A percentile compares a stretch with the other conserved stretches of the same genome.
These are phyloP conservation scores for Fusarium irregulare DNA, from an alignment of 2,329 filamentous ascomycete genomes.

Conservation along the genomic window DNA sequence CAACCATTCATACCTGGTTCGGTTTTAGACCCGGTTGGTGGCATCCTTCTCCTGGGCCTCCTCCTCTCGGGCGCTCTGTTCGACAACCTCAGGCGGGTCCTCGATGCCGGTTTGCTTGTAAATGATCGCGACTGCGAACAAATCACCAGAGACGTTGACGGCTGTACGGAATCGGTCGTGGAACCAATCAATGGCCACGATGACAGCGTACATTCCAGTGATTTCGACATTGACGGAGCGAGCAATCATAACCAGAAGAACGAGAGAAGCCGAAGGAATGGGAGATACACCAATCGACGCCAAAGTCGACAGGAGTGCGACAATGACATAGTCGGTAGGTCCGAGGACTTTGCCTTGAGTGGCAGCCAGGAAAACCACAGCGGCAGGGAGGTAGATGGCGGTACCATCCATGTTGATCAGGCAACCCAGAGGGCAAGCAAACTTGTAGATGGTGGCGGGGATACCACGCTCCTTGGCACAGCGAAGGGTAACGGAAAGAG, in stretches of 20 bases:
- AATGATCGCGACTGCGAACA: constrained; percentile 50
- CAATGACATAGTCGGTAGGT: constrained; percentile 60
- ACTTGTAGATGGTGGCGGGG: constrained; percentile 58
- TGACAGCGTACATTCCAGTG: constrained; percentile 63
- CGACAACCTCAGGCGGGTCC: constrained; percentile 34
- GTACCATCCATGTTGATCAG: constrained; percentile 66
- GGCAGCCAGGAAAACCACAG: constrained; percentile 63
- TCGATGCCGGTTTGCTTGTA: constrained; percentile 44
- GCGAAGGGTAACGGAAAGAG: constrained; percentile 61
- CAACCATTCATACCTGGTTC: not conserved
- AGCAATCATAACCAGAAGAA: constrained; percentile 64
- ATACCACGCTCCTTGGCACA: constrained; percentile 54
- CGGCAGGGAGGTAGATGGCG: constrained; percentile 66
- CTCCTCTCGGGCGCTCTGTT: constrained; percentile 15
- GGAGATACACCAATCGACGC: constrained; percentile 66
- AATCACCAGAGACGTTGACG: constrained; percentile 63
- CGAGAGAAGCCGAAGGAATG: constrained; percentile 63
- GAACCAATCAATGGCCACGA: constrained; percentile 67
- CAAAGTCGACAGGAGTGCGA: constrained; percentile 61
- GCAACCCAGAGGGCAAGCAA: constrained; percentile 60
- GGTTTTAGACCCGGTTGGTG: constrained; percentile 37
- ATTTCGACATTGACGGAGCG: constrained; percentile 57
- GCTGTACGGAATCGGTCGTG: constrained; percentile 66
- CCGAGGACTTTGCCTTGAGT: constrained; percentile 60
- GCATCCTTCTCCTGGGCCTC: constrained; percentile 13